phyloP scores from a whole-genome alignment of 2,329 filamentous ascomycete genomes.

The Scytalidium lignicola region DNA sequence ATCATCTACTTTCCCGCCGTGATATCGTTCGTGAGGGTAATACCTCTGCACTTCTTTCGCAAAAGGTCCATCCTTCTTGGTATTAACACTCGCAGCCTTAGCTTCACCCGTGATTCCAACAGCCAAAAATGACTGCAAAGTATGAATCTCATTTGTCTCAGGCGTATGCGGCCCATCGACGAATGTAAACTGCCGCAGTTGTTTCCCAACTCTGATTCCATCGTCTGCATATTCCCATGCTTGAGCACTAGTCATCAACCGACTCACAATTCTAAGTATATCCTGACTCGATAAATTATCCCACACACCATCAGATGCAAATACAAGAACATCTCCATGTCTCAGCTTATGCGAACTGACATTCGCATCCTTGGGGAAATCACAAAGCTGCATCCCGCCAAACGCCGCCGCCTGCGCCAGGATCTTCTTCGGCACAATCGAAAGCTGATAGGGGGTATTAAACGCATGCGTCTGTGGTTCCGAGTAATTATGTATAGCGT shows the following conservation, averaged over 20 bases:
- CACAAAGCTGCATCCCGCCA: conserved; percentile 74
- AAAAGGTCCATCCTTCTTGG: conserved; percentile 82
- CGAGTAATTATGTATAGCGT: conserved; percentile 78
- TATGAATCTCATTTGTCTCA: conserved; percentile 38
- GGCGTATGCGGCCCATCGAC: conserved; percentile 31
- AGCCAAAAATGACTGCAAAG: conserved; percentile 72
- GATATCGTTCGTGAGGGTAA: conserved; percentile 81
- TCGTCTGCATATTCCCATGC: conserved; percentile 66
- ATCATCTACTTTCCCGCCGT: conserved; percentile 91
- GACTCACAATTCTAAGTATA: conserved; percentile 72
- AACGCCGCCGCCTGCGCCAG: conserved; percentile 77
- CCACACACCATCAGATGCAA: conserved; percentile 93
- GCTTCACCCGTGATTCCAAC: conserved; percentile 75
- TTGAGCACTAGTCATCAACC: conserved; percentile 65
- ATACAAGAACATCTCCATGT: conserved; percentile 89
- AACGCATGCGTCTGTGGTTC: conserved; percentile 91
- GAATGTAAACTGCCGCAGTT: conserved; percentile 49
- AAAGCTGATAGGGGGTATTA: conserved; percentile 95
- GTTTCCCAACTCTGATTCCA: conserved; percentile 59
- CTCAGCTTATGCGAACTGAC: conserved; percentile 70
- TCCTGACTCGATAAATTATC: conserved; percentile 94
- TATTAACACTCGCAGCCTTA: conserved; percentile 78
- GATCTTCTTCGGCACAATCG: conserved; percentile 76
- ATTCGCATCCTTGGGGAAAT: conserved; percentile 79
- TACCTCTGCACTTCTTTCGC: conserved; percentile 88